Percentiles rank a stretch among this genome's conserved stretches.
These are phyloP conservation scores for Harringtonia aguacate DNA, from an alignment of 2,329 filamentous ascomycete genomes.

Conservation along the genomic window DNA sequence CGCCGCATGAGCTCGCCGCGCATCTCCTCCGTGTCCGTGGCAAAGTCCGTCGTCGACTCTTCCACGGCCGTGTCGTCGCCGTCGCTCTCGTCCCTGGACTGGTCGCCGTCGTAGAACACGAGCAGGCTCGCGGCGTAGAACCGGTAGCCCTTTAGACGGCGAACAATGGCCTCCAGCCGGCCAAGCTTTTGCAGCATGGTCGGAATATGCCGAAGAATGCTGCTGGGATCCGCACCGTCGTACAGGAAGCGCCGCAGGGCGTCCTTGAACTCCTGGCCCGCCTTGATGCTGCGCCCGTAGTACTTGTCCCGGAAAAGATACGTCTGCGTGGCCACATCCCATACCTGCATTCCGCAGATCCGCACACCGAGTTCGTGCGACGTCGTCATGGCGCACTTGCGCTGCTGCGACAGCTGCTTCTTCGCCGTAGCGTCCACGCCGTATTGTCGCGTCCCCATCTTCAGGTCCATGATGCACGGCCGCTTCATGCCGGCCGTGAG, in stretches of 20 bases:
- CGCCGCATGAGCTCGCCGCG: slow-evolving; percentile 9
- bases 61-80: slow-evolving; percentile 37
- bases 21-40: slow-evolving; percentile 45
- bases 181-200: slow-evolving; percentile 75
- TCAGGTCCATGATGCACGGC: slow-evolving; percentile 93
- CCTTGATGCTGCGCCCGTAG: slow-evolving; percentile 79
- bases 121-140: slow-evolving; percentile 93
- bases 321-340: slow-evolving; percentile 72
- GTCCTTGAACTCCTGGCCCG: slow-evolving; percentile 78
- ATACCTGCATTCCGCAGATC: slow-evolving; percentile 92
- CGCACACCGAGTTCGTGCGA: slow-evolving; percentile 85
- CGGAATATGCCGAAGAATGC: slow-evolving; percentile 79
- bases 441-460: slow-evolving; percentile 97
- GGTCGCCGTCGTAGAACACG: slow-evolving; percentile 91
- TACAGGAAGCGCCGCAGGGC: slow-evolving; percentile 85
- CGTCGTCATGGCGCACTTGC: slow-evolving; percentile 87
- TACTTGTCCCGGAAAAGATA: slow-evolving; percentile 99
- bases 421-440: slow-evolving; percentile 84
- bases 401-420: slow-evolving; percentile 85
- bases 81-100: slow-evolving; percentile 35
- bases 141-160: slow-evolving; percentile 70
- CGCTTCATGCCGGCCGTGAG: slow-evolving; percentile 93
- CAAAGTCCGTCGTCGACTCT: slow-evolving; percentile 47
- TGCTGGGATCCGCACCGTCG: slow-evolving; percentile 71
- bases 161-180: slow-evolving; percentile 73